phyloP scores from a whole-genome alignment of 495 filamentous ascomycete genomes.

The Podospora conica region DNA sequence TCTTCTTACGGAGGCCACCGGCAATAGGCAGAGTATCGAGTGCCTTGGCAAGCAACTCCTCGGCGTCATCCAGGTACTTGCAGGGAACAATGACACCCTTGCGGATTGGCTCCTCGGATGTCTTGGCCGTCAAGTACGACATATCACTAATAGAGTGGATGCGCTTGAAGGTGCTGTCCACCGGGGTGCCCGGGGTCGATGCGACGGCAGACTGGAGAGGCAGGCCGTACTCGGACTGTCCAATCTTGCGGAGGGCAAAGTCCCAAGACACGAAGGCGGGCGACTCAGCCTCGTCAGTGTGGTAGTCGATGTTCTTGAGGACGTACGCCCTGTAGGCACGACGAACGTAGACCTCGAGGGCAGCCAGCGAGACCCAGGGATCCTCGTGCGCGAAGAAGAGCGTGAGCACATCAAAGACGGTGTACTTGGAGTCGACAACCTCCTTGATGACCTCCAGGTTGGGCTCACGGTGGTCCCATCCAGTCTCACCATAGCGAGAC shows the following conservation, averaged over 20 bases:
- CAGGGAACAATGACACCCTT: conserved; percentile 94
- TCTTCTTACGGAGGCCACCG: conserved; percentile 35
- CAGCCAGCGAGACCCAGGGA: conserved; percentile 89
- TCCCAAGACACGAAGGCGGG: conserved; percentile 90
- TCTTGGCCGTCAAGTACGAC: conserved; percentile 68
- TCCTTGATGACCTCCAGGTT: conserved; percentile 84
- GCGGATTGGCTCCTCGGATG: conserved; percentile 67
- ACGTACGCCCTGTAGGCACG: conserved; percentile 95
- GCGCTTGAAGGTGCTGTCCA: conserved; percentile 61
- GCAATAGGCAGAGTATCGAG: conserved; percentile 69
- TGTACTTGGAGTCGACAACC: conserved; percentile 96
- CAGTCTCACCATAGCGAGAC: conserved; percentile 92
- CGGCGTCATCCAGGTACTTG: conserved; percentile 86
- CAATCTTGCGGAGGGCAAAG: conserved; percentile 87
- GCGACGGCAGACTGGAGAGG: conserved; percentile 67
- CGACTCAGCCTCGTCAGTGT: conserved; percentile 63
- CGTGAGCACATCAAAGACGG: conserved; percentile 91
- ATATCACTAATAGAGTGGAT: conserved; percentile 95
- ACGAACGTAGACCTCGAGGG: conserved; percentile 92
- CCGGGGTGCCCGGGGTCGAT: conserved; percentile 82
- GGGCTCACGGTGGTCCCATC: conserved; percentile 94
- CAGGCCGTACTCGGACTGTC: conserved; percentile 79
- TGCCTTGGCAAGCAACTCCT: conserved; percentile 74
- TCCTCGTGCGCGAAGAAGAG: conserved; percentile 92
- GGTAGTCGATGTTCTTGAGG: conserved; percentile 81